phyloP scores from a whole-genome alignment of 768 basidiomycete species.

The Tulasnella sp. region DNA sequence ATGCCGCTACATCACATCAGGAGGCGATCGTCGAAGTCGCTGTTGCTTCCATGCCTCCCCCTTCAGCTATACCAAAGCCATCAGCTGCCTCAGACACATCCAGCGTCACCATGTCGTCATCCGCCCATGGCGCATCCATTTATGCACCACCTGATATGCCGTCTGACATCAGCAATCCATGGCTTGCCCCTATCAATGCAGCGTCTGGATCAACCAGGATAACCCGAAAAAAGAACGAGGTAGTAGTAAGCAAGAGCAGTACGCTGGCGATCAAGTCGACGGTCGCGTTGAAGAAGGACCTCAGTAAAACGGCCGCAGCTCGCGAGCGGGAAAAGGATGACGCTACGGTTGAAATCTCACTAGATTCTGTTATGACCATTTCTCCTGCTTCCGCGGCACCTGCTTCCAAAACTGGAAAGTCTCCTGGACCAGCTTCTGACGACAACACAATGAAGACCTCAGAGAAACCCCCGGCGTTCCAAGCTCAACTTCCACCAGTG shows the following conservation, averaged over 20 bases:
- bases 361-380: slow-evolving; percentile 36
- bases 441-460: too few species aligned
- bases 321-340: slow-evolving; percentile 57
- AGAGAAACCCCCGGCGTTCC: too few species aligned
- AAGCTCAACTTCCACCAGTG: too few species aligned
- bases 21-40: too few species aligned
- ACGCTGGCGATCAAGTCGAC: slow-evolving; percentile 51
- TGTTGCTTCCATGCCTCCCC: background rate
- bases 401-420: too few species aligned
- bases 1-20: background rate
- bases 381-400: too few species aligned
- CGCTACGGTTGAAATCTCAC: slow-evolving; percentile 64
- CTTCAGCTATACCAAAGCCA: background rate
- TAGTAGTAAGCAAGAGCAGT: slow-evolving; percentile 59
- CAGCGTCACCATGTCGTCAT: slow-evolving; percentile 54
- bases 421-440: too few species aligned
- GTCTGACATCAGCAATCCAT: slow-evolving; percentile 48
- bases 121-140: background rate
- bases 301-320: slow-evolving; percentile 44
- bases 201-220: slow-evolving; percentile 30
- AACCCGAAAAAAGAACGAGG: slow-evolving; percentile 61
- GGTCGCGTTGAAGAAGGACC: slow-evolving; percentile 60
- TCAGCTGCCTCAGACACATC: slow-evolving; percentile 46
- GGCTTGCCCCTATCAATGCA: slow-evolving; percentile 41
- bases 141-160: background rate